phyloP scores from a whole-genome alignment of 306 rosid genomes.

The Acacia confusa region DNA sequence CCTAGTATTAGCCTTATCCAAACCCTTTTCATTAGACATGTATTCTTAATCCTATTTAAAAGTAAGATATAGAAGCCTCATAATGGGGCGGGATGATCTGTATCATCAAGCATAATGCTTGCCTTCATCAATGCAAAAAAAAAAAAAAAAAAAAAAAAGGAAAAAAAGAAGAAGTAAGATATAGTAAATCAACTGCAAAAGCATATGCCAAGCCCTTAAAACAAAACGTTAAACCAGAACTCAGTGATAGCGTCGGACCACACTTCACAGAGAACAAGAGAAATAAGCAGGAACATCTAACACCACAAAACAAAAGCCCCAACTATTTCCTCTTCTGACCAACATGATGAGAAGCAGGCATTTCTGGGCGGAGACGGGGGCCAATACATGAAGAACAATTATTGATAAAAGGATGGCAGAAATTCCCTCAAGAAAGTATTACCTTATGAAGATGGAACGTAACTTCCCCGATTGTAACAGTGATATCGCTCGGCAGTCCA shows the following conservation, averaged over 20 bases:
- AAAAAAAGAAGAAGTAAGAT: not conserved
- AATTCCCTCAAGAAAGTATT: not conserved
- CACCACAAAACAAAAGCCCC: not conserved
- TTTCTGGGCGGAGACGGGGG: not conserved
- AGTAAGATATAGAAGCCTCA: constrained; percentile 15
- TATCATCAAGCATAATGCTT: too few relatives aligned
- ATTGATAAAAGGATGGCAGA: not conserved
- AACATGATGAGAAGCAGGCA: not conserved
- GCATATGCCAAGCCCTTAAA: not conserved
- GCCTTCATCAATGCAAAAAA: too few relatives aligned
- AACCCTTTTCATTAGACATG: constrained; percentile 7
- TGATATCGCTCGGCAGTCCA: constrained; percentile 62
- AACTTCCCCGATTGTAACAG: constrained; percentile 46
- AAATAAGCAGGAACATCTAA: not conserved
- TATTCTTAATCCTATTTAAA: constrained; percentile 5
- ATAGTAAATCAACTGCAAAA: constrained; percentile 9
- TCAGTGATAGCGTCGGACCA: not conserved
- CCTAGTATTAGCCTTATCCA: constrained; percentile 3
- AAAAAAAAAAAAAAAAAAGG: too few relatives aligned
- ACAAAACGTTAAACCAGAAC: not conserved
- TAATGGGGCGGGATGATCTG: too few relatives aligned
- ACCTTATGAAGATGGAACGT: constrained; percentile 75
- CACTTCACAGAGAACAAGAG: not conserved
- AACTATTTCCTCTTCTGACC: not conserved
- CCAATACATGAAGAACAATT: not conserved